Percentiles rank a stretch among this genome's conserved stretches.
Conservation (phyloP, 108 stramenopile genomes). For the Fistulifera solaris region DNA sequence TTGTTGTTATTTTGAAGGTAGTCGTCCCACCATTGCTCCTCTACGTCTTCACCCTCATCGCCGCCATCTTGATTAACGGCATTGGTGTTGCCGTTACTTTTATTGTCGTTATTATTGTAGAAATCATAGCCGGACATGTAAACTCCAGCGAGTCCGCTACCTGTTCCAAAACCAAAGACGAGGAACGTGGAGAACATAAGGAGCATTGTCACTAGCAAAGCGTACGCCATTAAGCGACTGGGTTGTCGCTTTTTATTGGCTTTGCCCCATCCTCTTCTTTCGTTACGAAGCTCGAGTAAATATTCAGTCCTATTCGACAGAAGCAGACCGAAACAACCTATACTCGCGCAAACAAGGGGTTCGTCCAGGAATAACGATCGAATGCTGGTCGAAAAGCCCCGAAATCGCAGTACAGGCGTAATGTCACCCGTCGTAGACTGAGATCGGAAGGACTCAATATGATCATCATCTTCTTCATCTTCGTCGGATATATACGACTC, state of each 20-base stretch:
- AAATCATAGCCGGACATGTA: conserved; percentile 12
- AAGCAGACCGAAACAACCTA: conserved; percentile 75
- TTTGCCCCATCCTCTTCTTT: conserved; percentile 34
- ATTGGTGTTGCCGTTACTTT: conserved; percentile 9
- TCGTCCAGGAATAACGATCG: conserved; percentile 74
- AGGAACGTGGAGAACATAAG: conserved; percentile 46
- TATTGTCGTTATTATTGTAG: conserved; percentile 13
- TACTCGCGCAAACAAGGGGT: conserved; percentile 64
- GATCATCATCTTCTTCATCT: conserved; percentile 4
- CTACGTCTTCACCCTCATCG: conserved; percentile 9
- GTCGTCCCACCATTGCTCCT: background rate
- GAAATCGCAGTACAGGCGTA: conserved; percentile 45
- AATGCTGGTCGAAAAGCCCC: conserved; percentile 72
- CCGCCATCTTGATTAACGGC: conserved; percentile 9
- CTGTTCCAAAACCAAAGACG: conserved; percentile 58
- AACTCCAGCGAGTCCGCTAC: conserved; percentile 6
- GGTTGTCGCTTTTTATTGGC: conserved; percentile 19
- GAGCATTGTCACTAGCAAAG: conserved; percentile 42
- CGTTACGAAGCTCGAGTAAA: conserved; percentile 64
- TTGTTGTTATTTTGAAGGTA: conserved; percentile 7
- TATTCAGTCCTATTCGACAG: conserved; percentile 67
- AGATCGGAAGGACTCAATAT: background rate
- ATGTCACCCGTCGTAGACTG: background rate
- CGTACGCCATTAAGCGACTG: conserved; percentile 44
- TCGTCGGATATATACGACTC: conserved; percentile 23